Evolutionary conservation across 306 rosid genomes (phyloP), one percentile per base, ranked within the genome.

Genomic region (Begonia masoniana): DNA sequence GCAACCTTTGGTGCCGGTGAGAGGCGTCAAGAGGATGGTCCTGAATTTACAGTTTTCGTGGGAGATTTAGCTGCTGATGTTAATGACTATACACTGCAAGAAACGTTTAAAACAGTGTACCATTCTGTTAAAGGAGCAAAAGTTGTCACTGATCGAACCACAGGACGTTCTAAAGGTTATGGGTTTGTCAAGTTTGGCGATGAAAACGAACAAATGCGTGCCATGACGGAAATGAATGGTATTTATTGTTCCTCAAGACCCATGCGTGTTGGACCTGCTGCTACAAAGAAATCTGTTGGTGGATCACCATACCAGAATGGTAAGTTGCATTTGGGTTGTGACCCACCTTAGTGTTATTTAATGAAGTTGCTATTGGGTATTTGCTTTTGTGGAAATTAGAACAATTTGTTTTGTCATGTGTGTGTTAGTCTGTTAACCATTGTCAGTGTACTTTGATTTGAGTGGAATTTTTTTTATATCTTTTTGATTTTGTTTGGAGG

Each of bases 61-160:
- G 87, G 87, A 24, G 87, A 81, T 61, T 74, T 81, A 67, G 81
- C 87, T 15, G 81, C 81, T 49, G 87, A 81, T 65, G 87, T 81
- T 55, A 74, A 78, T 16, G 87, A 81, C 71, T 81, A 74, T 42
- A 61, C 64, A 26, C 70, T 81, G 23, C 87, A 77, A 63, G 87
- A 81, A 59, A 74, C 81, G 1, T 81, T 81, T 55, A 73, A 73
- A 60, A 52, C 55, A 7, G 64, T 57, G 5, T 81, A 74, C 55
- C 56, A 55, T 15, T 71, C 87, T 3, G 73, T 81, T 13, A 81
- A 81, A 68, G 83, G 87, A 48, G 87, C 83, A 2, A 81, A 77
- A 63, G 87, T 81, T 54, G 87, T 81, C 14, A 81, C 75, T 15
- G 87, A 81, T 58, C 69, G 83, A 68, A 43, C 75, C 59, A 81